Conservation (phyloP, 2,329 filamentous ascomycete genomes). For the Tolypocladium capitatum region DNA sequence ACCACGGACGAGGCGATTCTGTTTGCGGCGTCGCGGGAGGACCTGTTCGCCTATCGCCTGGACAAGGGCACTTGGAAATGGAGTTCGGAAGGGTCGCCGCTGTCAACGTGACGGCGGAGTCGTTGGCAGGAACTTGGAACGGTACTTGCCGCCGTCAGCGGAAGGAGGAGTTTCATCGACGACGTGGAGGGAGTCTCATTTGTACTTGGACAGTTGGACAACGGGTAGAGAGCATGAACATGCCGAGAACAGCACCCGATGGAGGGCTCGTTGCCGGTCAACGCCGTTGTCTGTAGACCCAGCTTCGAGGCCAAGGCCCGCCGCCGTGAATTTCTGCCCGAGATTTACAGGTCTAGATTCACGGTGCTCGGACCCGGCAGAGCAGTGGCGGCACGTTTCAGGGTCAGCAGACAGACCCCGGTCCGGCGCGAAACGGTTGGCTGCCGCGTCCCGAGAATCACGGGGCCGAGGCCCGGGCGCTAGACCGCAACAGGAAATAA, state of each 20-base stretch:
- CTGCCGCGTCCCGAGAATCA: slow-evolving; percentile 10
- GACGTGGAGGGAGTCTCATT: background rate
- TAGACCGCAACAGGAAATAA: slow-evolving; percentile 26
- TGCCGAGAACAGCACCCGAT: too few species aligned
- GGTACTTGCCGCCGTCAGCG: background rate
- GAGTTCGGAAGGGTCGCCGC: slow-evolving; percentile 1
- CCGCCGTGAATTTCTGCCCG: background rate
- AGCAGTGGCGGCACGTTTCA: background rate
- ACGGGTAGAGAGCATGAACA: background rate
- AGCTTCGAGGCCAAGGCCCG: background rate
- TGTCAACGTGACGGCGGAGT: background rate
- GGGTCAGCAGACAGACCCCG: background rate
- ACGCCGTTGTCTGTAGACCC: background rate
- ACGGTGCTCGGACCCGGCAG: slow-evolving; percentile 4
- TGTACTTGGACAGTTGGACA: background rate
- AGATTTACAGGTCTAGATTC: slow-evolving; percentile 4
- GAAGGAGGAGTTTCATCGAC: background rate
- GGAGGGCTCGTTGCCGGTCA: background rate
- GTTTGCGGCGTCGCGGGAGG: slow-evolving; percentile 7
- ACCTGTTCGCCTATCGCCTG: slow-evolving; percentile 7
- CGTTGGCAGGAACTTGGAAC: background rate
- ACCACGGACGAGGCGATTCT: slow-evolving; percentile 7
- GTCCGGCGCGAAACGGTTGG: slow-evolving; percentile 11
- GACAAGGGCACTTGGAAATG: slow-evolving; percentile 4
- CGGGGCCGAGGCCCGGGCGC: slow-evolving; percentile 14